A percentile compares a stretch with the other conserved stretches of the same genome.
These are phyloP conservation scores for Paralagenidium karlingii DNA, from an alignment of 352 stramenopile species.

Conservation along the genomic window DNA sequence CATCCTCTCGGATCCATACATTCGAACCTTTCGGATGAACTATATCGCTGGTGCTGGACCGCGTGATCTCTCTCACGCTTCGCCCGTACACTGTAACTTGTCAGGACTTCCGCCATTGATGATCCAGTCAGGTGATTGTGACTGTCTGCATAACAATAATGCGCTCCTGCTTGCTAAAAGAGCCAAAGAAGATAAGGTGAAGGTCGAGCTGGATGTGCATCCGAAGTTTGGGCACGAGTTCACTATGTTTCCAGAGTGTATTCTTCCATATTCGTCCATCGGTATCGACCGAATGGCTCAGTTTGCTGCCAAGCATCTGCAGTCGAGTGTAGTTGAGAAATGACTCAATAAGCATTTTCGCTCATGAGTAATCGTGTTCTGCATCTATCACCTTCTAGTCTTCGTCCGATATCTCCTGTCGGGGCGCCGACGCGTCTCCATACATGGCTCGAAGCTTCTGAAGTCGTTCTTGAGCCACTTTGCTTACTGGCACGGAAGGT, in stretches of 20 bases:
- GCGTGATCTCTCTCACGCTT: too few relatives aligned
- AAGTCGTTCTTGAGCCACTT: constrained; percentile 46
- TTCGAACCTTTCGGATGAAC: too few relatives aligned
- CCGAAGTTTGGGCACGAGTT: constrained; percentile 26
- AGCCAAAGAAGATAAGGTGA: constrained; percentile 15
- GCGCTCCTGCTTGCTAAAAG: constrained; percentile 18
- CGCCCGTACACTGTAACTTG: constrained; percentile 27
- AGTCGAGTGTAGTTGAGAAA: neutral
- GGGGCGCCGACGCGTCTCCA: constrained; percentile 51
- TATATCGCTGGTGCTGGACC: too few relatives aligned
- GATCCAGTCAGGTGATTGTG: constrained; percentile 21
- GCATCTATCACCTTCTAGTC: too few relatives aligned
- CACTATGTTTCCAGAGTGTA: constrained; percentile 14
- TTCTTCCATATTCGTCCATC: constrained; percentile 21
- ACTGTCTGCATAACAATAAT: constrained; percentile 27
- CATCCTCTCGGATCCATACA: constrained; percentile 15
- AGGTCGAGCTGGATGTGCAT: constrained; percentile 24
- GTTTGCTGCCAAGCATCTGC: constrained; percentile 24
- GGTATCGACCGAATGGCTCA: constrained; percentile 15
- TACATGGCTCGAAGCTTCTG: constrained; percentile 66
- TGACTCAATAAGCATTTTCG: too few relatives aligned
- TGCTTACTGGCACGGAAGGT: constrained; percentile 9
- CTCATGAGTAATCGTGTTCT: too few relatives aligned
- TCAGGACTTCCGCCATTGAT: constrained; percentile 19
- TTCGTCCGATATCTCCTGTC: constrained; percentile 1